Percentiles rank a stretch among this genome's conserved stretches.
phyloP scores from a whole-genome alignment of 371 early-diverging fungal genomes.

The Basidiobolus meristosporus region DNA sequence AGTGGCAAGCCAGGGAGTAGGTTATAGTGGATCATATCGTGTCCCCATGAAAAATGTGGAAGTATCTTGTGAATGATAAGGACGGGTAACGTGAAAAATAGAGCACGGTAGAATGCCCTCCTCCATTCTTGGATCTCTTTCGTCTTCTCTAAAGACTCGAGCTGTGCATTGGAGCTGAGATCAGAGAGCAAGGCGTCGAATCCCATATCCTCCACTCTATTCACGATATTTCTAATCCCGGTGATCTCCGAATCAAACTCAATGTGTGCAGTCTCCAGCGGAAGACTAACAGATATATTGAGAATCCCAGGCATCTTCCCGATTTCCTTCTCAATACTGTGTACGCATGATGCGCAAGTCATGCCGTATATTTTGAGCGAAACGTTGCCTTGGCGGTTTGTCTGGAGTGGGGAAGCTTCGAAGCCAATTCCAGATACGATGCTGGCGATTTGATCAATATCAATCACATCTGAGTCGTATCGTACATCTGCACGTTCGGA shows the following conservation, averaged over 20 bases:
- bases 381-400: slow-evolving; percentile 12
- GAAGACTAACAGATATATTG: slow-evolving; percentile 46
- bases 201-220: slow-evolving; percentile 60
- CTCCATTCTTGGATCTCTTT: slow-evolving; percentile 76
- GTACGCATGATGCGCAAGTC: slow-evolving; percentile 70
- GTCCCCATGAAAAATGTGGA: slow-evolving; percentile 34
- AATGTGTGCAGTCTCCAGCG: slow-evolving; percentile 47
- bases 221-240: slow-evolving; percentile 64
- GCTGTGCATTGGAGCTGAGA: slow-evolving; percentile 41
- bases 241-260: slow-evolving; percentile 33
- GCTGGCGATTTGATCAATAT: slow-evolving; percentile 20
- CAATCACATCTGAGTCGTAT: slow-evolving; percentile 21
- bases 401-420: slow-evolving; percentile 31
- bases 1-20: slow-evolving; percentile 33
- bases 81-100: slow-evolving; percentile 66
- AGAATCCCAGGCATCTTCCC: slow-evolving; percentile 32
- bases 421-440: slow-evolving; percentile 68
- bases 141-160: slow-evolving; percentile 77
- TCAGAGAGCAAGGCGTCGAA: slow-evolving; percentile 65
- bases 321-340: slow-evolving; percentile 53
- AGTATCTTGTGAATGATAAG: slow-evolving; percentile 69
- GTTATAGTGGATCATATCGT: not conserved
- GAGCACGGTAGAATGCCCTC: slow-evolving; percentile 27
- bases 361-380: slow-evolving; percentile 77
- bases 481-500: slow-evolving; percentile 66